Conservation (phyloP, 371 early-diverging fungal species). For the Circinella minor region DNA sequence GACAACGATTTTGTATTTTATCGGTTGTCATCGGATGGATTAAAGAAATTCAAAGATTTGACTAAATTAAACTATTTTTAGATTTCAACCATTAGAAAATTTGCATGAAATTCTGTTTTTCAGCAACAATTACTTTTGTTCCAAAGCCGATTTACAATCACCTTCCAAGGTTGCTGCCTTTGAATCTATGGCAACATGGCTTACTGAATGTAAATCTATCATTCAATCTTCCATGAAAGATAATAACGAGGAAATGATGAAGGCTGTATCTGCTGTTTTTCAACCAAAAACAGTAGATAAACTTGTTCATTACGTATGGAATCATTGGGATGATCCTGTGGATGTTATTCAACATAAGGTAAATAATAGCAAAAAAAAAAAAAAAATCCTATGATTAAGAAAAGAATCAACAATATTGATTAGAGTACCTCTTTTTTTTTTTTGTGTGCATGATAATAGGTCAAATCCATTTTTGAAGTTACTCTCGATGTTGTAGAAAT, state of each 20-base stretch:
- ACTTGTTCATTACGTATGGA: constrained; percentile 71
- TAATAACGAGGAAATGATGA: constrained; percentile 5
- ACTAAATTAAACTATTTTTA: background rate
- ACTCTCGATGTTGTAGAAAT: constrained; percentile 58
- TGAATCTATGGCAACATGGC: constrained; percentile 78
- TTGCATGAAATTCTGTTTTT: constrained; percentile 54
- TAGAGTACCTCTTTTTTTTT: too few relatives aligned
- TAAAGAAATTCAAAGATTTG: too few relatives aligned
- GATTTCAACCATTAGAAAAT: constrained; percentile 16
- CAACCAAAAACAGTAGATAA: constrained; percentile 50
- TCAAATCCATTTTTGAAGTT: constrained; percentile 67
- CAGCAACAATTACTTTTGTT: constrained; percentile 54
- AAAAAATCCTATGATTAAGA: too few relatives aligned
- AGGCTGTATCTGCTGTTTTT: constrained; percentile 28
- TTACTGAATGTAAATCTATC: constrained; percentile 56
- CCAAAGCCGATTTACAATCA: constrained; percentile 57
- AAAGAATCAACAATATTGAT: too few relatives aligned
- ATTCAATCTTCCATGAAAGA: constrained; percentile 1
- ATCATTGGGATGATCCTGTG: constrained; percentile 85
- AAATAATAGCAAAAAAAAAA: background rate
- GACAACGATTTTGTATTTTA: too few relatives aligned
- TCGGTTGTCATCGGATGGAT: too few relatives aligned
- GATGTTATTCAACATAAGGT: constrained; percentile 79
- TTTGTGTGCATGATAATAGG: constrained; percentile 19
- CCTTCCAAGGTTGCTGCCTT: constrained; percentile 73